These are phyloP conservation scores for Brassica napus DNA, from an alignment of 345 rosid genomes.

Conservation along the genomic window DNA sequence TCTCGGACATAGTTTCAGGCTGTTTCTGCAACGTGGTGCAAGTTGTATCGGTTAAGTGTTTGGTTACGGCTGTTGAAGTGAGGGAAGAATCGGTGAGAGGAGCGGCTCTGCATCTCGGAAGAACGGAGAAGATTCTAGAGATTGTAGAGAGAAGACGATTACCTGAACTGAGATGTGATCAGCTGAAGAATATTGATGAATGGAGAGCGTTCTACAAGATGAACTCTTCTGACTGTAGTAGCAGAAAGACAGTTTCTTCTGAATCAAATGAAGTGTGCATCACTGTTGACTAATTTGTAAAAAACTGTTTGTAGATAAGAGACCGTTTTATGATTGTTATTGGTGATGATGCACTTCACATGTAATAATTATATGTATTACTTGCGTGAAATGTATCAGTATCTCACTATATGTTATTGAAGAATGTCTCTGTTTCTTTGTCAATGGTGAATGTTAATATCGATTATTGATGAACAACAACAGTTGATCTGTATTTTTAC, in stretches of 20 bases:
- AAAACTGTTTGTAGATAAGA: background rate
- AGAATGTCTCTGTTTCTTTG: background rate
- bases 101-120: constrained; percentile 65
- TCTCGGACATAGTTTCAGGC: constrained; percentile 71
- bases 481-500: no score
- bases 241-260: background rate
- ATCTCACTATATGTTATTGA: background rate
- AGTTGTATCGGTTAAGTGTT: constrained; percentile 57
- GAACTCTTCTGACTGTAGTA: constrained; percentile 13
- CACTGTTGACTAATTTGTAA: constrained; percentile 11
- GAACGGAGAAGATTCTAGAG: constrained; percentile 53
- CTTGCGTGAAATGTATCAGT: background rate
- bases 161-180: constrained; percentile 47
- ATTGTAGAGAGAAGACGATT: constrained; percentile 47
- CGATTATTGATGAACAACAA: background rate
- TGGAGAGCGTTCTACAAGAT: constrained; percentile 55
- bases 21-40: constrained; percentile 68
- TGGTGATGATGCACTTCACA: background rate
- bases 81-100: constrained; percentile 58
- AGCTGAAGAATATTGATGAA: constrained; percentile 55
- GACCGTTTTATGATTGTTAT: background rate
- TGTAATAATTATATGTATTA: background rate
- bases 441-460: no score
- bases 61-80: constrained; percentile 52
- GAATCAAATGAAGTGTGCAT: constrained; percentile 18